Base-by-base conservation (phyloP, 352 stramenopile genomes). In the Pythium monospermum region DNA sequence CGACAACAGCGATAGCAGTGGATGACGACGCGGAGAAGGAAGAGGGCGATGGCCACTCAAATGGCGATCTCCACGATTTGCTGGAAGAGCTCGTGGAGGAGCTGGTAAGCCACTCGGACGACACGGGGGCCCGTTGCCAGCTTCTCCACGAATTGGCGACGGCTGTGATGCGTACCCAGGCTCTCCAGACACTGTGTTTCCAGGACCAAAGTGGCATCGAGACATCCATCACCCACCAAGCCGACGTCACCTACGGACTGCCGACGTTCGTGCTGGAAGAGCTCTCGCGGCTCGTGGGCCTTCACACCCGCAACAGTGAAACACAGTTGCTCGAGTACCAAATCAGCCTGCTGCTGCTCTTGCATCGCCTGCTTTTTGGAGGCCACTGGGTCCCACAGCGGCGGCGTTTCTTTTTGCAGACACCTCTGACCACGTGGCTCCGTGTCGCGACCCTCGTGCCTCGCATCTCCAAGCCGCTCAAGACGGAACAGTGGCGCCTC, bases 171-270 rank as follows among this genome's bases (percentile, higher is more conserved):
- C 58, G 64, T 47, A 73, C 64, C 11, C 32, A 49, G 4, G 33
- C 50, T n/a, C 56, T 86, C 10, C 65, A 73, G 49, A 51, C 59
- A 15, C 66, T 83, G 31, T 78, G 82, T 58, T 84, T 88, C 21
- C 58, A 69, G 44, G 61, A 85, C 51, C 66, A 68, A 12, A 76
- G 27, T 8, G 15, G 21, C 1, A 23, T 62, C 30, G 13, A 62
- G 32, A 62, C 61, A 15, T 69, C 23, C 35, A 6, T 39, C 13
- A 49, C 10, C 7, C 30, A 30, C 6, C 39, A 19, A 32, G 21
- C 10, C 6, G 30, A 57, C 18, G 50, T 45, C n/a, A 55, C 26
- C 37, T 56, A 44, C 15, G 70, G 71, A 30, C 50, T 86, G 13
- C 38, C 49, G 12, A 42, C 38, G 1, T 66, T 71, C 22, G 44